These are phyloP conservation scores for Mycena haematopus DNA, from an alignment of 768 basidiomycete genomes.

Conservation along the genomic window DNA sequence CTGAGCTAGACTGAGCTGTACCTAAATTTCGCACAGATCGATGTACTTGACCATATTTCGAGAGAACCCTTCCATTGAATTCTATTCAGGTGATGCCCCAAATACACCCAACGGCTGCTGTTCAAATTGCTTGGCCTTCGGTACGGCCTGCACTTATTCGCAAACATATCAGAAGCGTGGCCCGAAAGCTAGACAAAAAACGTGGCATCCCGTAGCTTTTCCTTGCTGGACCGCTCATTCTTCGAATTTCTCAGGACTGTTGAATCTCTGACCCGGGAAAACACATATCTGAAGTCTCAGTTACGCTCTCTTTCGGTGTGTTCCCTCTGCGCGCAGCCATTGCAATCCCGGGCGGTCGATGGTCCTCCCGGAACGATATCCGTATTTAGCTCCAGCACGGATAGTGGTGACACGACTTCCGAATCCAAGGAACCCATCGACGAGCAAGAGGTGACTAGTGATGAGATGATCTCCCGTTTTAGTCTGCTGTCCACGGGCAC, in stretches of 20 bases:
- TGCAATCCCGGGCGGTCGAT: neutral
- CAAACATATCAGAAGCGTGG: conserved; percentile 18
- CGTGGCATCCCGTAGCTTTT: neutral
- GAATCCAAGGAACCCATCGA: neutral
- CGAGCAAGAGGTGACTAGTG: neutral
- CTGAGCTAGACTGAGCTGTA: too few relatives aligned
- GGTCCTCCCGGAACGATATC: neutral
- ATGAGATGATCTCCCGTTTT: conserved; percentile 12
- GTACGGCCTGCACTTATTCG: conserved; percentile 14
- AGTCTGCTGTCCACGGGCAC: neutral
- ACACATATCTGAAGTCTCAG: conserved; percentile 50
- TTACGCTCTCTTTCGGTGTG: conserved; percentile 20
- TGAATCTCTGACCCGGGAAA: conserved; percentile 42
- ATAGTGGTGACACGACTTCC: neutral
- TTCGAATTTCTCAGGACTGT: neutral
- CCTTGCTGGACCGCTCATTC: neutral
- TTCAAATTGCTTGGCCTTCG: conserved; percentile 20
- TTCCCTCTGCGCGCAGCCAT: conserved; percentile 19
- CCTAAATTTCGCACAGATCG: conserved; percentile 13
- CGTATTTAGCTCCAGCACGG: conserved; percentile 6
- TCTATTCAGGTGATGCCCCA: conserved; percentile 17
- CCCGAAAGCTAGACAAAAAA: conserved; percentile 4
- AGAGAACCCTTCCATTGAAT: neutral
- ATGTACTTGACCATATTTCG: conserved; percentile 9
- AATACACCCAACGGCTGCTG: conserved; percentile 2